Base-by-base conservation (phyloP, 1,139 yeast species). In the Geotrichum citri-aurantii region DNA sequence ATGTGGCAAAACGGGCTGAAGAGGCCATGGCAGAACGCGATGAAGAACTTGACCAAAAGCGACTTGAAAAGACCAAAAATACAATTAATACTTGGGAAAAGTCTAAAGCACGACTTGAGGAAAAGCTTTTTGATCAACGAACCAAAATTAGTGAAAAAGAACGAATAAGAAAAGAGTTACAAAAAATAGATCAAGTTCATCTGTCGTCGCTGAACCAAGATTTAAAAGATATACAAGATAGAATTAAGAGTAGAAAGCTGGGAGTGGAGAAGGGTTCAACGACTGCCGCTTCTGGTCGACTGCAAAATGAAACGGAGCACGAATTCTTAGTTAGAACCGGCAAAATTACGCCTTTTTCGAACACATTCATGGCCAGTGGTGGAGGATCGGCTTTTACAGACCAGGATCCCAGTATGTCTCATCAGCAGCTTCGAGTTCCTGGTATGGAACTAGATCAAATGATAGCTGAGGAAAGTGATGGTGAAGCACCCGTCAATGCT, bases 291-390 rank as follows among this genome's bases (percentile, higher is more conserved):
- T 71, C 70, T 19, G 77, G 70, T 14, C 69, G 74, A 61, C 75
- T 81, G 6, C 82, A 87, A 0, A 88, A 82, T 24, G 99, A 93
- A 68, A 74, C 88, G 0, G 89, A 88, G 66, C 82, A 82, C 59
- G 98, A 92, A 57, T 93, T 74, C 68, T 76, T 93, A 62, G 81
- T 93, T 0, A 78, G 99, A 63, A 92, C 92, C 0, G 99, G 99
- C 48, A 86, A 90, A 69, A 84, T 91, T 59, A 93, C 99, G 0
- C 99, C 99, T 0, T 93, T 93, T 76, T 96, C 97, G 11, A 83
- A 83, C 49, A 77, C 83, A 4, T 88, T 88, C 63, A 71, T 59
- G 56, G 56, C 72, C 4, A 55, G 72, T 8, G 64, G 62, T 3
- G 59, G 54, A 5, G 29, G 12, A n/a, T 14, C 21, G 1, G 62